phyloP scores from a whole-genome alignment of 2,329 filamentous ascomycete species.

The Xylaria arbuscula region DNA sequence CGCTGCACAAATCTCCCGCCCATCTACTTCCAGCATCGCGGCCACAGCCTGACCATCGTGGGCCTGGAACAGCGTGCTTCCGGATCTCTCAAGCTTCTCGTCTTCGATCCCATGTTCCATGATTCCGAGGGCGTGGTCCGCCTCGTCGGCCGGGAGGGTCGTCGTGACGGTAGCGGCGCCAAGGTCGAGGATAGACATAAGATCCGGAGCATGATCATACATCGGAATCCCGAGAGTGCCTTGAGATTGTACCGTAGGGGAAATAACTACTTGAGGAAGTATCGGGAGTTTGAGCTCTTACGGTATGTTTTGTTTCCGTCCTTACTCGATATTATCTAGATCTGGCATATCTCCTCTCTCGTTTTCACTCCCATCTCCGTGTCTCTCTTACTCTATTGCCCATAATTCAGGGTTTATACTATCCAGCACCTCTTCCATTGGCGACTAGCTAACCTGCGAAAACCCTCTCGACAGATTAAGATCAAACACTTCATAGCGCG shows the following conservation, averaged over 20 bases:
- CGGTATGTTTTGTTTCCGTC: conserved; percentile 61
- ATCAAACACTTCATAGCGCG: background rate
- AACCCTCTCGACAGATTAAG: conserved; percentile 16
- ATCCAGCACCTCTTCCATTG: no score
- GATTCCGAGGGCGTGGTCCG: conserved; percentile 72
- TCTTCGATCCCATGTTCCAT: conserved; percentile 88
- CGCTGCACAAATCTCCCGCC: conserved; percentile 78
- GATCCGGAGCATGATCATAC: conserved; percentile 51
- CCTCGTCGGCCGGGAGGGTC: conserved; percentile 59
- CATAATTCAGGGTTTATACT: no score
- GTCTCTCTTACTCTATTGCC: background rate
- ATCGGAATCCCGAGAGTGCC: conserved; percentile 62
- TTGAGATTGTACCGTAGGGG: conserved; percentile 81
- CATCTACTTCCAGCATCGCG: conserved; percentile 88
- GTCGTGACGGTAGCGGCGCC: background rate
- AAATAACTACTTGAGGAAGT: conserved; percentile 73
- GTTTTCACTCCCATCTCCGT: background rate
- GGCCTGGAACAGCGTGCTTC: conserved; percentile 78
- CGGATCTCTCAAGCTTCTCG: conserved; percentile 76
- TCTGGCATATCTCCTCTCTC: background rate
- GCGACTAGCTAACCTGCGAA: conserved; percentile 2
- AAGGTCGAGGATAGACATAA: conserved; percentile 39
- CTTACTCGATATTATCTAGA: background rate
- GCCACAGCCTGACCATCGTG: conserved; percentile 91
- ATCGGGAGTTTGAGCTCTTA: conserved; percentile 82